Base-by-base conservation (phyloP, 169 alveolate genomes). In the Perkinsus marinus region DNA sequence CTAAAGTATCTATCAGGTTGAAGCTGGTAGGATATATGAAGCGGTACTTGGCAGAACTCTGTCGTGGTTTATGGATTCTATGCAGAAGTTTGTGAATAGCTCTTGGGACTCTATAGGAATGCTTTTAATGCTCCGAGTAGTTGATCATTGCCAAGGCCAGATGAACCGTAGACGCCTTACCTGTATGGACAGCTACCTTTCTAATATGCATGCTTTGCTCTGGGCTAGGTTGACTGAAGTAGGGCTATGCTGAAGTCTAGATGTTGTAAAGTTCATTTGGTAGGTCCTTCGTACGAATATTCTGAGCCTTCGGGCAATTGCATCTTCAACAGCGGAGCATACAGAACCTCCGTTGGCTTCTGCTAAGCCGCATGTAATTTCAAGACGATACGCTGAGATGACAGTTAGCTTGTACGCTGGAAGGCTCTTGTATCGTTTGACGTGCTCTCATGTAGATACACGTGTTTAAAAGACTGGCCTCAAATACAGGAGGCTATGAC, bases 101-200 rank as follows among this genome's bases (percentile, higher is more conserved):
- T 43, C 91, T 13, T 26, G 39, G 68, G 95, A 93, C 92, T 39
- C 94, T 0, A 34, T 93, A 39, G 94, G 93, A 0, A 30, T 93
- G 39, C 68, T 90, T n/a, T 91, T 93, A 26, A 93, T 93, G 95
- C 91, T 90, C 90, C 91, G 91, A 17, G 57, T 89, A 9, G 91
- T 89, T 17, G 91, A 89, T 10, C 46, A 89, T 17, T 89, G 46
- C 91, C 39, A 89, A 37, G 36, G 36, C 36, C 39, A 89, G 30
- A 89, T 89, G 91, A 39, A 38, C 17, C 36, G 68, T 9, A 36
- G 91, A 37, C 46, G 91, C 9, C 79, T 57, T 30, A 6, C 37
- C 30, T 57, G 79, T 30, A 57, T 57, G 79, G 79, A 57, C 34
- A 26, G 79, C 37, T 57, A 57, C 22, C 79, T 57, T 16, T 57